Percentiles rank a stretch among this genome's conserved stretches.
Evolutionary conservation across 1,284 basidiomycete genomes (phyloP).

Genomic region (Baeospora myosura): DNA sequence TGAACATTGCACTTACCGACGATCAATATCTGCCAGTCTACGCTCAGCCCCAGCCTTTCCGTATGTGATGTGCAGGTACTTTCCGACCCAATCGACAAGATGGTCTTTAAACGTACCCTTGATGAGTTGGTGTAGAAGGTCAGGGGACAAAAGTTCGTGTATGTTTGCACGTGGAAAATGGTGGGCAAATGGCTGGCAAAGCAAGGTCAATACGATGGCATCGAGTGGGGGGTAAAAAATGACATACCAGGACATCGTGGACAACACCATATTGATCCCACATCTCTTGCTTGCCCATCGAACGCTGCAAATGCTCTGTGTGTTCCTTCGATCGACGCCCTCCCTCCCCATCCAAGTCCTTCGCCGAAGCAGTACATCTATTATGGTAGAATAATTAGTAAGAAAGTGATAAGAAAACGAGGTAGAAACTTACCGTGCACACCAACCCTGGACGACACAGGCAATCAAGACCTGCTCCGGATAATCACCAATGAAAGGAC

Average conservation of each 20-base stretch:
- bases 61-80: conserved; percentile 17
- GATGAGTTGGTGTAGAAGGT: conserved; percentile 26
- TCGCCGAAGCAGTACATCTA: conserved; percentile 9
- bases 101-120: conserved; percentile 30
- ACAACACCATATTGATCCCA: conserved; percentile 15
- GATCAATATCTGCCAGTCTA: conserved; percentile 21
- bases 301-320: not conserved
- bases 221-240: not conserved
- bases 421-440: conserved; percentile 18
- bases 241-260: not conserved
- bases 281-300: not conserved
- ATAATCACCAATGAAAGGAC: conserved; percentile 28
- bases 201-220: not conserved
- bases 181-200: conserved; percentile 23
- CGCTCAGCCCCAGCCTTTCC: conserved; percentile 6
- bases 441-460: conserved; percentile 24
- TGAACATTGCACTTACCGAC: conserved; percentile 10
- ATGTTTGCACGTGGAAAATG: conserved; percentile 23
- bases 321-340: not conserved
- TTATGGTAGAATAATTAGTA: not conserved
- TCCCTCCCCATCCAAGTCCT: conserved; percentile 9
- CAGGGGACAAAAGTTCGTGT: conserved; percentile 20
- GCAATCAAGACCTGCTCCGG: conserved; percentile 17
- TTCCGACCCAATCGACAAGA: conserved; percentile 22
- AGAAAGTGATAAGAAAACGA: not conserved